These are phyloP conservation scores for Syzygium aqueum DNA, from an alignment of 345 rosid species.

Conservation along the genomic window DNA sequence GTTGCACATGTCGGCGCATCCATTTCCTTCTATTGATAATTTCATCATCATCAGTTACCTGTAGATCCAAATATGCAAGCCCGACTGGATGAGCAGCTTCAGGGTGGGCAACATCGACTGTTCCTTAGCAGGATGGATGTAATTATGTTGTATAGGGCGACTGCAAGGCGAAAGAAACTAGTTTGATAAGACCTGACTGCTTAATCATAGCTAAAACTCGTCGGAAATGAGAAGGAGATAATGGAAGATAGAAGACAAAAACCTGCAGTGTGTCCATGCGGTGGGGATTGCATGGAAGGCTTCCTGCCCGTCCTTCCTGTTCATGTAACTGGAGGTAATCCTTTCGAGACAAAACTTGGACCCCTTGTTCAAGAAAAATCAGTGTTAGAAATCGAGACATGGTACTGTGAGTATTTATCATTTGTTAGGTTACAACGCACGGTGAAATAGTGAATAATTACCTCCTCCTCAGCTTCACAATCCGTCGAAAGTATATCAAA, in stretches of 20 bases:
- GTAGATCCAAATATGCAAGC: neutral
- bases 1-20: neutral
- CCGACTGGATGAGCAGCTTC: neutral
- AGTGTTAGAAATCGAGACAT: neutral
- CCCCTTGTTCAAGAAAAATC: neutral
- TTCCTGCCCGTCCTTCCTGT: neutral
- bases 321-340: neutral
- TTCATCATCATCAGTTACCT: neutral
- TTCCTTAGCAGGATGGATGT: accelerated
- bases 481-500: neutral
- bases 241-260: neutral
- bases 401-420: neutral
- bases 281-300: neutral
- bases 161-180: neutral
- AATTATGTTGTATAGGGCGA: neutral
- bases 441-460: neutral
- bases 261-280: neutral
- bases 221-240: neutral
- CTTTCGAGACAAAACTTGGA: neutral
- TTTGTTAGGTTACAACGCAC: neutral
- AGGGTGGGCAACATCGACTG: neutral
- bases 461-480: neutral
- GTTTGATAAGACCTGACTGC: neutral
- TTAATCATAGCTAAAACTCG: neutral
- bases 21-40: neutral